Conservation (phyloP, 2,329 filamentous ascomycete species). For the Dactylellina sp. region DNA sequence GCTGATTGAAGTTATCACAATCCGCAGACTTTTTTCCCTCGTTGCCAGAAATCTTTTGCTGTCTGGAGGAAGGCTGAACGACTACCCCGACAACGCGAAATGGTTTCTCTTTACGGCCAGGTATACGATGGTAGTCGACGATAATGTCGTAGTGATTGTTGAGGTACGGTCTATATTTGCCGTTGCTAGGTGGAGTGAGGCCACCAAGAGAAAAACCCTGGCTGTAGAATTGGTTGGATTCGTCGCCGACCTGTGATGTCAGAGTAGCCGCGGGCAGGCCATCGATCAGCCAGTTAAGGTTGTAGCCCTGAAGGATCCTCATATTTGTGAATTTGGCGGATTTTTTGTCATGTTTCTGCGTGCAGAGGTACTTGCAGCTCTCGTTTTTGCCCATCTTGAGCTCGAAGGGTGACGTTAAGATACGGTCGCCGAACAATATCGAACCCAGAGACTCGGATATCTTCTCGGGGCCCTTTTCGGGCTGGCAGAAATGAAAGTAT, state of each 20-base stretch:
- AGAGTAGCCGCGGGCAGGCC: conserved; percentile 87
- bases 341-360: conserved; percentile 73
- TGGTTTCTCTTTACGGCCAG: conserved; percentile 66
- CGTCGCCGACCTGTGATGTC: conserved; percentile 71
- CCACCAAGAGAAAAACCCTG: conserved; percentile 86
- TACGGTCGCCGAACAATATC: conserved; percentile 96
- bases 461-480: conserved; percentile 79
- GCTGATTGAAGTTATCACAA: conserved; percentile 71
- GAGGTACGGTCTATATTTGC: conserved; percentile 72
- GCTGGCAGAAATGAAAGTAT: conserved; percentile 87
- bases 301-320: conserved; percentile 85
- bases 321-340: conserved; percentile 83
- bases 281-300: conserved; percentile 95
- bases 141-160: conserved; percentile 97
- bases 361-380: conserved; percentile 84
- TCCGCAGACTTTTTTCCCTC: conserved; percentile 68
- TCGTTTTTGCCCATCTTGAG: conserved; percentile 88
- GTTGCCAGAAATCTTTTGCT: conserved; percentile 68
- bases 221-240: conserved; percentile 84
- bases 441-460: conserved; percentile 91
- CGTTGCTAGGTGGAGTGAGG: conserved; percentile 65
- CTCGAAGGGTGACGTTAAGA: conserved; percentile 95
- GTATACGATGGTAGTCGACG: conserved; percentile 88
- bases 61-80: conserved; percentile 81
- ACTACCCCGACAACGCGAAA: conserved; percentile 91